Evolutionary conservation across 495 filamentous ascomycete species (phyloP).

Genomic region (Neurospora africana): DNA sequence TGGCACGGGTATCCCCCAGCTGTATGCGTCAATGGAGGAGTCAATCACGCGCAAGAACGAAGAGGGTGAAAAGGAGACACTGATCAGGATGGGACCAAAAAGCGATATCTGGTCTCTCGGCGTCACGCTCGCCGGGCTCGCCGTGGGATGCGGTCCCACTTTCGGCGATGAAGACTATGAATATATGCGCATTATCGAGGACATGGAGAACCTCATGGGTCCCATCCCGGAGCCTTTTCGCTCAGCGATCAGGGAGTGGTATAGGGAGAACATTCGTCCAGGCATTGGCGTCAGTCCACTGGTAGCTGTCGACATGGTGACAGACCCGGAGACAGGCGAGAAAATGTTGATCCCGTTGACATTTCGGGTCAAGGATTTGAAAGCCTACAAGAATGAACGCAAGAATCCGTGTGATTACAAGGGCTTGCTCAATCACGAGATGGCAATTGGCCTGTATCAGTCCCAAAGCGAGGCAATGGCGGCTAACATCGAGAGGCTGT

Average conservation of each 20-base stretch:
- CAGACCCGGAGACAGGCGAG: neutral
- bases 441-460: too few species aligned
- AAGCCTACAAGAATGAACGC: too few species aligned
- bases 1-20: constrained; percentile 5
- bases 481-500: too few species aligned
- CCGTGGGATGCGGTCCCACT: neutral
- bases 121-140: constrained; percentile 10
- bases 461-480: too few species aligned
- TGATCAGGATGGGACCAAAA: constrained; percentile 2
- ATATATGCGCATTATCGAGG: too few species aligned
- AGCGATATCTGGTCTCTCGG: constrained; percentile 21
- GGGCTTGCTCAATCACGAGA: too few species aligned
- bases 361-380: too few species aligned
- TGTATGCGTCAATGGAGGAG: constrained; percentile 13
- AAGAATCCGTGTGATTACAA: too few species aligned
- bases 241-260: neutral
- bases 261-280: too few species aligned
- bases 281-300: too few species aligned
- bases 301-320: neutral
- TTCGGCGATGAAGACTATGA: neutral
- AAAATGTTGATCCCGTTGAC: neutral
- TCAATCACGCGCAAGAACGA: neutral
- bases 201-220: constrained; percentile 11
- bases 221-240: constrained; percentile 8
- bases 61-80: neutral